A percentile compares a stretch with the other conserved stretches of the same genome.
Evolutionary conservation across 2,329 filamentous ascomycete genomes (phyloP).

Genomic region (Emydomyces testavorans): DNA sequence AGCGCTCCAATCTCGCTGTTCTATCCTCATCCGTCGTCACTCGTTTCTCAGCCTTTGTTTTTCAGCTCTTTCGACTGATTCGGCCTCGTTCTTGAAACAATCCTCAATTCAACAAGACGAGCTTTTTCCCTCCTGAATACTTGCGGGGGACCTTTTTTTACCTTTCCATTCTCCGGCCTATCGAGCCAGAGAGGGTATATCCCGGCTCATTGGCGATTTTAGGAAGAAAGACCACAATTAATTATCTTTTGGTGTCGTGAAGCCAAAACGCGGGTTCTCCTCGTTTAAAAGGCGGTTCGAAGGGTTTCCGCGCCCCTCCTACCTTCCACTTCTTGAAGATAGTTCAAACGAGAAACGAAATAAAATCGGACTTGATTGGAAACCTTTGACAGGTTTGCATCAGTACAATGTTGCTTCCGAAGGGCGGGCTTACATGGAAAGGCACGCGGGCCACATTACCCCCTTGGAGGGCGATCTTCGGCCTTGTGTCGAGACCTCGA

Average conservation of each 20-base stretch:
- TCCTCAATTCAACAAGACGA: background rate
- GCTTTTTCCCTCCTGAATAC: too few species aligned
- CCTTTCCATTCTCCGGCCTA: too few species aligned
- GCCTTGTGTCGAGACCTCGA: slow-evolving; percentile 62
- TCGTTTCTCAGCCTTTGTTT: slow-evolving; percentile 1
- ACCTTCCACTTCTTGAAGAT: too few species aligned
- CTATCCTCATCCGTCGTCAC: background rate
- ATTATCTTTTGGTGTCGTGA: too few species aligned
- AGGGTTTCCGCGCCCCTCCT: too few species aligned
- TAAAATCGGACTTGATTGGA: background rate
- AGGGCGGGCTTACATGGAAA: slow-evolving; percentile 87
- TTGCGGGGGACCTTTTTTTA: too few species aligned
- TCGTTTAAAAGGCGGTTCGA: too few species aligned
- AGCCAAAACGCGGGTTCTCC: too few species aligned
- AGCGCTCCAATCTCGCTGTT: too few species aligned
- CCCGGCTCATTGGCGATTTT: too few species aligned
- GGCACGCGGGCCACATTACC: slow-evolving; percentile 69
- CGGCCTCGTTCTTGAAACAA: background rate
- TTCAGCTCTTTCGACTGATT: background rate
- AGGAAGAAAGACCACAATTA: too few species aligned
- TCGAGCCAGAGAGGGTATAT: too few species aligned
- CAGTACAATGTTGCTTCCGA: slow-evolving; percentile 62
- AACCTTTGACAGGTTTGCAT: background rate
- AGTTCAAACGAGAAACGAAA: background rate
- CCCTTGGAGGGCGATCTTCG: slow-evolving; percentile 58